These are phyloP conservation scores for Daldinia eschscholtzii DNA, from an alignment of 2,329 filamentous ascomycete genomes.

Conservation along the genomic window DNA sequence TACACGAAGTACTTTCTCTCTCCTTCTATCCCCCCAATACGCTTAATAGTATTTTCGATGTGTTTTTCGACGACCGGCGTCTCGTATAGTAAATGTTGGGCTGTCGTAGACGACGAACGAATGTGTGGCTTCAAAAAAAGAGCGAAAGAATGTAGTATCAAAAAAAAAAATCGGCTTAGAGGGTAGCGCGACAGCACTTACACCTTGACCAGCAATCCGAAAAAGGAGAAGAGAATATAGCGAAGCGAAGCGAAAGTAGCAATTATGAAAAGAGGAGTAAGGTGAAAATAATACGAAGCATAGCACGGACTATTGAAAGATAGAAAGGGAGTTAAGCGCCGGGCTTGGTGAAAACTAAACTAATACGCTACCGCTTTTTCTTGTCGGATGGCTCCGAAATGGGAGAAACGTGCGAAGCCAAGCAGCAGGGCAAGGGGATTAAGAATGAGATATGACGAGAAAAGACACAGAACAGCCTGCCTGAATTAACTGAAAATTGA, in stretches of 20 bases:
- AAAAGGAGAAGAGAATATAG: constrained; percentile 38
- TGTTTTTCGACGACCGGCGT: constrained; percentile 56
- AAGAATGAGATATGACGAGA: constrained; percentile 30
- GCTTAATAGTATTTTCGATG: constrained; percentile 36
- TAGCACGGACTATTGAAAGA: constrained; percentile 42
- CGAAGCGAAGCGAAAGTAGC: constrained; percentile 44
- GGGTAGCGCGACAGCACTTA: constrained; percentile 47
- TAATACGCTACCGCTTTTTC: constrained; percentile 17
- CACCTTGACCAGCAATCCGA: constrained; percentile 40
- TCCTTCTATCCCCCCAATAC: constrained; percentile 33
- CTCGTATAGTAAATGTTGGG: constrained; percentile 39
- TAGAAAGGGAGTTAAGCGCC: constrained; percentile 48
- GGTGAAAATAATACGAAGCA: constrained; percentile 41
- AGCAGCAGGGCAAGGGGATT: constrained; percentile 27
- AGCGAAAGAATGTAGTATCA: constrained; percentile 47
- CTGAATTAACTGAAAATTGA: constrained; percentile 35
- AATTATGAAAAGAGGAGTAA: constrained; percentile 37
- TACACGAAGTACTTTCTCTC: constrained; percentile 28
- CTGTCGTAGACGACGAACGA: constrained; percentile 37
- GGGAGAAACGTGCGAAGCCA: constrained; percentile 35
- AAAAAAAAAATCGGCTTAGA: constrained; percentile 45
- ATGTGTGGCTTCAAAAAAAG: constrained; percentile 42
- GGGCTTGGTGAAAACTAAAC: constrained; percentile 36
- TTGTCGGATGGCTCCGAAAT: constrained; percentile 36
- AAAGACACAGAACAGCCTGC: constrained; percentile 39